A percentile compares a stretch with the other conserved stretches of the same genome.
phyloP scores from a whole-genome alignment of 73 alveolate species.

The Tetrahymena thermophila region DNA sequence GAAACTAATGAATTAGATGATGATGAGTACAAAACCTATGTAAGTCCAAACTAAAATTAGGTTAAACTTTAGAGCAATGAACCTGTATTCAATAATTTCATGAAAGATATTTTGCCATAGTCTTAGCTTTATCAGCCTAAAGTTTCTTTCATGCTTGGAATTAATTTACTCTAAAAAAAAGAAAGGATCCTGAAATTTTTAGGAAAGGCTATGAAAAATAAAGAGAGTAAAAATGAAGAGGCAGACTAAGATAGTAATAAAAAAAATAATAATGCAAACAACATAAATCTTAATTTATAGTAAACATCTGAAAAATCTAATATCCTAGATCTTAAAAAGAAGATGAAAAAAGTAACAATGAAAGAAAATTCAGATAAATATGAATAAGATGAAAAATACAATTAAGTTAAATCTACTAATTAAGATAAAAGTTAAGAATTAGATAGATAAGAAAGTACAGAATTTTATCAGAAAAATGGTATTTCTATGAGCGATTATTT shows the following conservation, averaged over 20 bases:
- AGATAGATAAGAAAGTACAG: background rate
- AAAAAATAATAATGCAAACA: background rate
- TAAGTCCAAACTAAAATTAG: background rate
- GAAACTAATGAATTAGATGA: background rate
- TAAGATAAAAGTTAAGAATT: background rate
- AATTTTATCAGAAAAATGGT: background rate
- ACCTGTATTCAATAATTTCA: background rate
- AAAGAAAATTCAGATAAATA: background rate
- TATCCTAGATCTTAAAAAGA: background rate
- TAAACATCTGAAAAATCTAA: background rate
- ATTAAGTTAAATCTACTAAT: background rate
- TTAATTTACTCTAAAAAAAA: background rate
- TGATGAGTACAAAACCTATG: background rate
- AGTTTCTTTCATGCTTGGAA: background rate
- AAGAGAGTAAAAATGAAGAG: background rate
- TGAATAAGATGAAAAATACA: background rate
- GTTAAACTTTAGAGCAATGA: background rate
- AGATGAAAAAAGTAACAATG: background rate
- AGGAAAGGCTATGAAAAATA: background rate
- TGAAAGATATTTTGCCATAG: background rate
- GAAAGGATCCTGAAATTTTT: background rate
- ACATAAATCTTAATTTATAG: background rate
- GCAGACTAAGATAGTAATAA: background rate
- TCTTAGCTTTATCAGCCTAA: background rate
- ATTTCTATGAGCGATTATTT: background rate